Percentiles rank a stretch among this genome's conserved stretches.
Evolutionary conservation across 495 filamentous ascomycete genomes (phyloP).

Genomic region (Podospora didyma): DNA sequence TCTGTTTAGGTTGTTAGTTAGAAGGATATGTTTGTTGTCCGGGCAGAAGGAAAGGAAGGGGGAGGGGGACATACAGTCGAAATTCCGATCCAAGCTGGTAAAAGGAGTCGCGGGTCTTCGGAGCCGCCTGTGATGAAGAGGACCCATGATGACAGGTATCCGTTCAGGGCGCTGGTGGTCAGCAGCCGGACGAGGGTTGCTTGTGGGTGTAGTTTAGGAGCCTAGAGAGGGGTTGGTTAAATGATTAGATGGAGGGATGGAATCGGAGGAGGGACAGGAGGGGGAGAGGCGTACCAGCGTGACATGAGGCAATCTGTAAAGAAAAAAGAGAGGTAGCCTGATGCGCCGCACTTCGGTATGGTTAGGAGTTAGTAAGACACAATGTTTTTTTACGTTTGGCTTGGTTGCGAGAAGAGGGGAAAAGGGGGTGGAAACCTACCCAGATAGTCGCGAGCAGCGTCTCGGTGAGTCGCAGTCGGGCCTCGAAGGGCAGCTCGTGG

Average conservation of each 20-base stretch:
- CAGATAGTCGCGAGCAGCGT: slow-evolving; percentile 77
- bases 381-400: not conserved
- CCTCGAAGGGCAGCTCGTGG: slow-evolving; percentile 22
- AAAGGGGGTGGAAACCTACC: slow-evolving; percentile 49
- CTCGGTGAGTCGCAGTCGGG: slow-evolving; percentile 62
- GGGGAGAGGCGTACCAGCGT: slow-evolving; percentile 57
- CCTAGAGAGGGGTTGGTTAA: slow-evolving; percentile 40
- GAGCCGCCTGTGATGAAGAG: slow-evolving; percentile 71
- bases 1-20: no score
- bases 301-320: slow-evolving; percentile 93
- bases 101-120: slow-evolving; percentile 70
- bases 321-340: slow-evolving; percentile 82
- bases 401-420: not conserved
- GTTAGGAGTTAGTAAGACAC: not conserved
- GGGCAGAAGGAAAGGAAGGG: no score
- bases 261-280: not conserved
- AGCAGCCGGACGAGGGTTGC: slow-evolving; percentile 81
- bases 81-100: slow-evolving; percentile 83
- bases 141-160: slow-evolving; percentile 76
- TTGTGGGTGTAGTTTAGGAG: slow-evolving; percentile 80
- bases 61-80: slow-evolving; percentile 52
- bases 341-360: slow-evolving; percentile 64
- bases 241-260: not conserved
- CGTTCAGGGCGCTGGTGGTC: slow-evolving; percentile 73
- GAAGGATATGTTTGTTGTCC: no score